phyloP scores from a whole-genome alignment of 1,284 basidiomycete species.

The Phaffia rhodozyma region DNA sequence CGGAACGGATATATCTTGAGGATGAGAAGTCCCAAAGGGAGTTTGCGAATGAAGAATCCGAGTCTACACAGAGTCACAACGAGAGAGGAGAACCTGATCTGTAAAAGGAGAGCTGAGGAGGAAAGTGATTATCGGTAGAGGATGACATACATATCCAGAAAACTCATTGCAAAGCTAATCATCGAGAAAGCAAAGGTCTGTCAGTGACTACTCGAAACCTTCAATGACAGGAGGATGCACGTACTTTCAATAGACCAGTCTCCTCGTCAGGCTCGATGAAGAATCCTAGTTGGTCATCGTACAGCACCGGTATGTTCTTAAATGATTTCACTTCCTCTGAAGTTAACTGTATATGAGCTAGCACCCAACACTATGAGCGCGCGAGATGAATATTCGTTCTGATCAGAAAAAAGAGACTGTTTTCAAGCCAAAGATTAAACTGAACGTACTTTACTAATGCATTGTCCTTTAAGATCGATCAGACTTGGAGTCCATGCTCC shows the following conservation, averaged over 20 bases:
- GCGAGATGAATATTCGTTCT: background rate
- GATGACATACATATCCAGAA: conserved; percentile 25
- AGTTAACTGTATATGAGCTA: conserved; percentile 49
- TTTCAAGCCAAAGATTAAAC: background rate
- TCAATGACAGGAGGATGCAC: conserved; percentile 27
- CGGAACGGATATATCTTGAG: conserved; percentile 27
- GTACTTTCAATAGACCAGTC: conserved; percentile 14
- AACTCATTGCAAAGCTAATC: conserved; percentile 30
- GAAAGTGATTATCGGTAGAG: background rate
- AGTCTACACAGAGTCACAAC: conserved; percentile 9
- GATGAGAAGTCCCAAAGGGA: conserved; percentile 22
- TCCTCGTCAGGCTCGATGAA: conserved; percentile 17
- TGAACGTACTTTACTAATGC: conserved; percentile 29
- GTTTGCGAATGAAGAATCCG: conserved; percentile 19
- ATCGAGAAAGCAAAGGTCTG: conserved; percentile 5
- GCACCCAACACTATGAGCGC: conserved; percentile 28
- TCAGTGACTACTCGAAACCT: background rate
- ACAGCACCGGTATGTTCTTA: conserved; percentile 53
- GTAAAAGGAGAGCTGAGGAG: no score
- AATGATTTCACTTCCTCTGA: conserved; percentile 55
- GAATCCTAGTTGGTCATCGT: conserved; percentile 26
- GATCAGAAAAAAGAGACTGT: conserved; percentile 6
- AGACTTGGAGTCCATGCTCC: conserved; percentile 33
- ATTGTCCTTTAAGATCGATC: conserved; percentile 33
- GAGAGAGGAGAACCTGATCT: no score